Evolutionary conservation across 495 filamentous ascomycete genomes (phyloP), one percentile per base, ranked within the genome.

Genomic region (Stereocaulon alpinum): DNA sequence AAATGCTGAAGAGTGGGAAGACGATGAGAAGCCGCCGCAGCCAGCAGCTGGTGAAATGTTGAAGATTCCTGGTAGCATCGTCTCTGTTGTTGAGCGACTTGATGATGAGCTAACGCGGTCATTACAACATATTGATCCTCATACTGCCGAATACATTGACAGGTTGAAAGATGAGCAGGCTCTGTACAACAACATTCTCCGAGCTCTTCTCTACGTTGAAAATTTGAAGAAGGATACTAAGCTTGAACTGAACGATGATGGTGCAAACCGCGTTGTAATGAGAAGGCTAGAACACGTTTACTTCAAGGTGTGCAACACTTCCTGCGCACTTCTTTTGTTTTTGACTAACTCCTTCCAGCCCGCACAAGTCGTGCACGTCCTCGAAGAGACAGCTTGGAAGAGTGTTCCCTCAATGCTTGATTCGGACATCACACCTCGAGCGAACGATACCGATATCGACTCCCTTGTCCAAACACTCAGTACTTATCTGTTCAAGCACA

Each of bases 71-170:
- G 93, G 93, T 69, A 96, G 88, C 72, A 77, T 96, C 58, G 89
- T 95, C 20, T 97, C 94, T 0, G 92, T 90, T 70, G 86, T 95
- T 20, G 93, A 99, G 79, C 80, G 94, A 64, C 80, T 99, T 18
- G 93, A 99, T 68, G 93, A 99, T 68, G 94, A 97, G 74, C 90
- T 99, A 64, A 96, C 89, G 47, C 84, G 93, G 64, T 95, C 91
- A 15, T 76, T 99, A 55, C 93, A 97, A 73, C 86, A 87, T 70
- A 96, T 97, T 68, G 93, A 99, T 70, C 93, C 93, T 58, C 93
- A 99, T 73, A 99, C 93, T 49, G 91, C 92, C 40, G 93, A 99
- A 72, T 99, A 99, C 69, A 95, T 99, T 62, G 93, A 97, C 63
- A 82, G 94, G 44, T 73, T 99, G 51, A 87, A 85, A 37, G 92